Conservation (phyloP, 495 filamentous ascomycete species). For the Durotheca rogersii region DNA sequence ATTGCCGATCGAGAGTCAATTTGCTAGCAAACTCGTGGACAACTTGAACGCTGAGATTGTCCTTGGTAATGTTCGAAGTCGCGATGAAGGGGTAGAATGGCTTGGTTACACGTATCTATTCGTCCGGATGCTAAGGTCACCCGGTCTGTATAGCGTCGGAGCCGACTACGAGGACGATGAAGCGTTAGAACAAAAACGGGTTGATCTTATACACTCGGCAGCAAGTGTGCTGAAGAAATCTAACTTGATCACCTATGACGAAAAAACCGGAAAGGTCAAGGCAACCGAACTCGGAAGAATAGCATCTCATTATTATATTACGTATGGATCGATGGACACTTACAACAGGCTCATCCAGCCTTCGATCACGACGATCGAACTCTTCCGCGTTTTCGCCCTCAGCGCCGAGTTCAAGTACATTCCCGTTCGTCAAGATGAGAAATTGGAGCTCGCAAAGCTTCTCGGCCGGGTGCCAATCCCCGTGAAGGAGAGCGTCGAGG, state of each 20-base stretch:
- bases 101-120: constrained; percentile 98
- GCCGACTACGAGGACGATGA: constrained; percentile 93
- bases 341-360: constrained; percentile 97
- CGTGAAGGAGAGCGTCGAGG: constrained; percentile 96
- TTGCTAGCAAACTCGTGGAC: constrained; percentile 89
- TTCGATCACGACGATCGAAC: constrained; percentile 83
- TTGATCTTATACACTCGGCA: constrained; percentile 94
- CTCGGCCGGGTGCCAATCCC: constrained; percentile 88
- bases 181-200: constrained; percentile 89
- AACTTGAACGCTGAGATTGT: constrained; percentile 98
- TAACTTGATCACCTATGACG: constrained; percentile 91
- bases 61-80: constrained; percentile 86
- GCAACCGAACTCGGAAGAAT: constrained; percentile 93
- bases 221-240: constrained; percentile 84
- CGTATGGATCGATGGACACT: constrained; percentile 90
- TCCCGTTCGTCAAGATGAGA: constrained; percentile 95
- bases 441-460: constrained; percentile 91
- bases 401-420: constrained; percentile 99
- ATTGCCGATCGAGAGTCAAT: constrained; percentile 94
- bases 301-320: constrained; percentile 97
- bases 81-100: constrained; percentile 97
- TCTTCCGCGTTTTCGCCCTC: constrained; percentile 96
- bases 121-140: constrained; percentile 95
- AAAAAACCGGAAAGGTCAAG: constrained; percentile 85
- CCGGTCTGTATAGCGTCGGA: constrained; percentile 93